Evolutionary conservation across 306 rosid species (phyloP), one percentile per base, ranked within the genome.

Genomic region (Prosopis cineraria): DNA sequence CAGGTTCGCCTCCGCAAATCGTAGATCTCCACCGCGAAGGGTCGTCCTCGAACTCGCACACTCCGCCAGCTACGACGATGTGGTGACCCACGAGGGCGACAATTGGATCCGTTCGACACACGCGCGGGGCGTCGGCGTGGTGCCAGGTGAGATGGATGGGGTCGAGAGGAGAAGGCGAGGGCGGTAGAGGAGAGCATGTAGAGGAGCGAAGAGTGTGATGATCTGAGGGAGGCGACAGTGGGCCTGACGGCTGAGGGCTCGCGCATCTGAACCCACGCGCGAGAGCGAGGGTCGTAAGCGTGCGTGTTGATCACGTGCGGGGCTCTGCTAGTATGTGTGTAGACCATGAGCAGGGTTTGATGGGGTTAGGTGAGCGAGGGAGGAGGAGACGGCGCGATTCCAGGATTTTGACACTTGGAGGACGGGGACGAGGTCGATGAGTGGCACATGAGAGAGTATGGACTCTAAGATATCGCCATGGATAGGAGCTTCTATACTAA

Each of bases 241-340:
- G 68, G 50, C 2, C 67, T 30, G 74, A 78, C 58, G 48, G 84
- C 62, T 24, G 89, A 67, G 17, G 88, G 83, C 10, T 31, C 47
- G 45, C 10, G 75, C 30, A 87, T 78, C 56, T 79, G 37, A 19
- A 94, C 0, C 98, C 98, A 91, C 13, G 72, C 79, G 76, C 68
- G 79, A 1, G 98, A 91, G 36, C 89, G 91, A 3, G 97, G 91
- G 69, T 94, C 98, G 71, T 89, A 94, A 0, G 94, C 97, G 60
- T 84, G 89, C 2, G 88, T 20, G 63, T 80, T 55, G 6, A 68
- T 72, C 56, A 72, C 44, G 83, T 86, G 88, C 19, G 91, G 86
- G 3, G 72, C 29, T 22, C 84, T 79, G 17, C 56, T 70, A 20
- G n/a, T 47, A 71, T 93, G 95, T 1, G 80, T 55, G 72, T 84